These are phyloP conservation scores for Viola odorata DNA, from an alignment of 345 rosid genomes.

Conservation along the genomic window DNA sequence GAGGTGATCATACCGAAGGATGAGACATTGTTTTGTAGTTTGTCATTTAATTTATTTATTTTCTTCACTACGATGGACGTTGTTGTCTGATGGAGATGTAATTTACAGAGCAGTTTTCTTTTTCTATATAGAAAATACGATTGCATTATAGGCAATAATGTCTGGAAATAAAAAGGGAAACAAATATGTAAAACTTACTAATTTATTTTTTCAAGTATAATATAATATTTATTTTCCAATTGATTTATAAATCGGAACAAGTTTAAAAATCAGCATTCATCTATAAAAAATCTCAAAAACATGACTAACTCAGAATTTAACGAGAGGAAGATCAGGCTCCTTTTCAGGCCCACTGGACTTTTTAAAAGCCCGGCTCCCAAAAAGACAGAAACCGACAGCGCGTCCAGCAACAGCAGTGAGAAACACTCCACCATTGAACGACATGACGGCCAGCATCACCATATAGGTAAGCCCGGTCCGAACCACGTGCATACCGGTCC, in stretches of 20 bases:
- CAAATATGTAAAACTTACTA: too few species aligned
- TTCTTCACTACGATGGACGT: neutral
- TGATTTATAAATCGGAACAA: too few species aligned
- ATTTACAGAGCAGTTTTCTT: neutral
- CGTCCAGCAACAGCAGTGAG: conserved; percentile 63
- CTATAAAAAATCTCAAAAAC: too few species aligned
- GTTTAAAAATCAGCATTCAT: too few species aligned
- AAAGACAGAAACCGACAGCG: conserved; percentile 60
- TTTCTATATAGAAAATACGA: too few species aligned
- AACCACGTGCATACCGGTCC: conserved; percentile 45
- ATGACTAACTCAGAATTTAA: conserved; percentile 7
- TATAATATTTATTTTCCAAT: too few species aligned
- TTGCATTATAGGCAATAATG: too few species aligned
- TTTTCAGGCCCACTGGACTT: conserved; percentile 28
- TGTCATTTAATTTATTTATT: too few species aligned
- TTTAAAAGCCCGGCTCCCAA: conserved; percentile 45
- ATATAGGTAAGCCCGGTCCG: conserved; percentile 55
- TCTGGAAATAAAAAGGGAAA: too few species aligned
- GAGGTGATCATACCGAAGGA: too few species aligned
- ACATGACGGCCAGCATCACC: conserved; percentile 77
- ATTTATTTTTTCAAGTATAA: too few species aligned
- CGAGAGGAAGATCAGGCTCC: conserved; percentile 10
- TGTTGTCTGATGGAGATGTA: neutral
- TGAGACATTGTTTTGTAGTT: neutral
- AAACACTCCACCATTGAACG: conserved; percentile 75